phyloP scores from a whole-genome alignment of 805 yeast genomes.

The Teunomyces atbi region DNA sequence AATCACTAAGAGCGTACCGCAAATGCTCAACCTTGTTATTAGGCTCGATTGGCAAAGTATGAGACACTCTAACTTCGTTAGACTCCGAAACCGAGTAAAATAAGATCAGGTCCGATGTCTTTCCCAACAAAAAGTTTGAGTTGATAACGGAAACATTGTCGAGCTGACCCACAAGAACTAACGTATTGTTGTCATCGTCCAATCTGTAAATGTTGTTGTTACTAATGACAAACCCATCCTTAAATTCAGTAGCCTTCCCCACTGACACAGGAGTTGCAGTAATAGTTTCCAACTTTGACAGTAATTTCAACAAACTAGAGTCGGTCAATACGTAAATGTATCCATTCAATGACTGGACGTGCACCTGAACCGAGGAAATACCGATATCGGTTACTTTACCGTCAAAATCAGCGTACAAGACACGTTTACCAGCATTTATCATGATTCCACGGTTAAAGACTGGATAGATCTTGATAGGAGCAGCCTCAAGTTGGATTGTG shows the following conservation, averaged over 20 bases:
- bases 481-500: conserved; percentile 8
- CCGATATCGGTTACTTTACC: conserved; percentile 13
- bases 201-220: neutral
- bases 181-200: conserved; percentile 1
- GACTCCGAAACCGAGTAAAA: conserved; percentile 7
- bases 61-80: neutral
- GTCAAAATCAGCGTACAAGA: conserved; percentile 11
- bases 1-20: conserved; percentile 10
- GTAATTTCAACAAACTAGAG: conserved; percentile 8
- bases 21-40: neutral
- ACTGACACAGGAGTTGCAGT: conserved; percentile 1
- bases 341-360: conserved; percentile 12
- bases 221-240: conserved; percentile 11
- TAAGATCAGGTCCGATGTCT: neutral
- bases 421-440: neutral
- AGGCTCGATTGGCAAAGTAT: conserved; percentile 1
- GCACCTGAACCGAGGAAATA: neutral
- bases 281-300: conserved; percentile 5
- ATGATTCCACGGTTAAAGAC: conserved; percentile 12
- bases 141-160: conserved; percentile 7
- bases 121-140: conserved; percentile 5
- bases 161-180: neutral
- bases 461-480: conserved; percentile 8
- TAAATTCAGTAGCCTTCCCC: conserved; percentile 6
- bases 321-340: conserved; percentile 11